phyloP scores from a whole-genome alignment of 192 early-diverging fungal species.

The Gonapodya prolifera region DNA sequence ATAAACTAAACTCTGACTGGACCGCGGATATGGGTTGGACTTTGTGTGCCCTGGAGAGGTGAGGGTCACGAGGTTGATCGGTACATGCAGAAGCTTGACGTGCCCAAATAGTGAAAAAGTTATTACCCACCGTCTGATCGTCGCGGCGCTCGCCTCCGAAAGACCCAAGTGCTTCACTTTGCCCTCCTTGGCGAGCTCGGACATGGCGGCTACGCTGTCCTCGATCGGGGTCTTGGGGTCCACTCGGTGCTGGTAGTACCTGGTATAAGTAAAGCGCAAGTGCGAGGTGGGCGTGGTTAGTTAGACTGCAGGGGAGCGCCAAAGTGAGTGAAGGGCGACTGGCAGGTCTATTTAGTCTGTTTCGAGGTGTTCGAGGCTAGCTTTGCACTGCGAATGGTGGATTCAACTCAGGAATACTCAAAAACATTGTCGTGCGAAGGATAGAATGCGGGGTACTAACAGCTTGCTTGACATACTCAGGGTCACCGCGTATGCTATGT shows the following conservation, averaged over 20 bases:
- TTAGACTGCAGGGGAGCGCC: neutral
- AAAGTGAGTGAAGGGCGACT: neutral
- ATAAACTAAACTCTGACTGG: neutral
- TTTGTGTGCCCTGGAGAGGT: neutral
- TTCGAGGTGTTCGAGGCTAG: neutral
- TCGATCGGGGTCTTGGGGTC: slow-evolving; percentile 8
- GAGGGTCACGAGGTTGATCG: too few relatives aligned
- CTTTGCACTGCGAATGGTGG: too few relatives aligned
- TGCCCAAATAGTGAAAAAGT: too few relatives aligned
- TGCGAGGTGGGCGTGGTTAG: neutral
- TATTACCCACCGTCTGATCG: too few relatives aligned
- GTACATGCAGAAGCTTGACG: too few relatives aligned
- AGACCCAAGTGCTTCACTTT: neutral
- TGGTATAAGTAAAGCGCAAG: too few relatives aligned
- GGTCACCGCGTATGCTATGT: neutral
- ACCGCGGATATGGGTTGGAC: neutral
- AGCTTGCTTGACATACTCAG: slow-evolving; percentile 1
- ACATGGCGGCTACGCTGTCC: neutral
- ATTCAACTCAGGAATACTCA: neutral
- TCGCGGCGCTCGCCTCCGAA: neutral
- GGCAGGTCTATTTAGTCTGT: neutral
- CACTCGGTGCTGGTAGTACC: slow-evolving; percentile 2
- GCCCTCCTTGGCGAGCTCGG: neutral
- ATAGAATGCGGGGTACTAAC: neutral
- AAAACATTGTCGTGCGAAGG: neutral